Conservation (phyloP, 345 rosid species). For the Theobroma cacao region DNA sequence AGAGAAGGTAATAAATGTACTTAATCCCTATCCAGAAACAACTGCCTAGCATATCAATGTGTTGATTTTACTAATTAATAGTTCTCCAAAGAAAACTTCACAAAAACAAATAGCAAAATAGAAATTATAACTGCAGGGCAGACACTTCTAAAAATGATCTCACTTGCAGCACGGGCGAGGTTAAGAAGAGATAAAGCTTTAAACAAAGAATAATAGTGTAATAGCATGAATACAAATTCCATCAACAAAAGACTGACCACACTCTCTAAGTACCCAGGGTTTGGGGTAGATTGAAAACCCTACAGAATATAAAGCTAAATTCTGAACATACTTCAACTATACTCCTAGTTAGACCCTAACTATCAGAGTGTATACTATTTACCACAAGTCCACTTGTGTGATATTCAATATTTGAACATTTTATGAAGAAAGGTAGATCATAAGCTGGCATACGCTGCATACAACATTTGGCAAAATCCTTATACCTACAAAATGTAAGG, state of each 20-base stretch:
- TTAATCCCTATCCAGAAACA: background rate
- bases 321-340: background rate
- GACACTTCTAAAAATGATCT: background rate
- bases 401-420: background rate
- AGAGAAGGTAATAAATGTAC: background rate
- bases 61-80: background rate
- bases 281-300: background rate
- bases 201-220: background rate
- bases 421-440: background rate
- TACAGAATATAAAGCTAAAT: background rate
- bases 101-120: background rate
- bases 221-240: background rate
- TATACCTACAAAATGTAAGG: background rate
- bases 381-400: background rate
- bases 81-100: background rate
- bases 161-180: background rate
- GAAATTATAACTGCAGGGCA: background rate
- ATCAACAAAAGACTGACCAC: background rate
- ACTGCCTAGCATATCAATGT: background rate
- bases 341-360: background rate
- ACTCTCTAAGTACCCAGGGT: background rate
- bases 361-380: background rate
- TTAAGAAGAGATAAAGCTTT: background rate
- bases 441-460: background rate
- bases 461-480: background rate